These are phyloP conservation scores for Phytophthora melonis DNA, from an alignment of 352 stramenopile genomes.

Conservation along the genomic window DNA sequence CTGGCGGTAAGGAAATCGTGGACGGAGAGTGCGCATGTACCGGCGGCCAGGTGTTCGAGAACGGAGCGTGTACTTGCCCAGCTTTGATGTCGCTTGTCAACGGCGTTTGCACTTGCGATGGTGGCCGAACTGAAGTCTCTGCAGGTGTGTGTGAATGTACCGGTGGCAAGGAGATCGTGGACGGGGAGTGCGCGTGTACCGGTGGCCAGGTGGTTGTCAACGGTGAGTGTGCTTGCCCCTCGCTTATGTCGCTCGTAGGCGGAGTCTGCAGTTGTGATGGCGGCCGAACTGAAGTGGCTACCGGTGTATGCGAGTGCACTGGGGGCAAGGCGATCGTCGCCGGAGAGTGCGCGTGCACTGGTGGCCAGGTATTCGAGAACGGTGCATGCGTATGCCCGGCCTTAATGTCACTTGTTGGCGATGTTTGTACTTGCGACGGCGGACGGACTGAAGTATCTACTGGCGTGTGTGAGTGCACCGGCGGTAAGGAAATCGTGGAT, in stretches of 20 bases:
- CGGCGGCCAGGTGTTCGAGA: not conserved
- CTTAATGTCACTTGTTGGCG: not conserved
- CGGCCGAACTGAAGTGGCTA: not conserved
- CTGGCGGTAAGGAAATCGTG: not conserved
- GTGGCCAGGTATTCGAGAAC: not conserved
- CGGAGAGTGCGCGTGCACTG: not conserved
- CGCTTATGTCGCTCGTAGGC: not conserved
- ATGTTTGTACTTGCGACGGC: not conserved
- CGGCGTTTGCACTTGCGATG: not conserved
- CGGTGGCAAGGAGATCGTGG: not conserved
- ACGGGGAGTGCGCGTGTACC: not conserved
- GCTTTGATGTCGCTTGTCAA: not conserved
- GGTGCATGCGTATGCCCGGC: not conserved
- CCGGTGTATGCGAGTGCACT: not conserved
- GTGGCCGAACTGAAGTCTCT: not conserved
- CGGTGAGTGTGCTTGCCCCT: not conserved
- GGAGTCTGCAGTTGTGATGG: not conserved
- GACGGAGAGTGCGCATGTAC: conserved; percentile 3
- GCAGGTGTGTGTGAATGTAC: not conserved
- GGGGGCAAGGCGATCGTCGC: not conserved
- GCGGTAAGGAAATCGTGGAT: not conserved
- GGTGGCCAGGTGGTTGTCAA: not conserved
- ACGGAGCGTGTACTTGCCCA: not conserved
- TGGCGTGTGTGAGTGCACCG: not conserved
- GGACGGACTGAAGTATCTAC: not conserved